phyloP scores from a whole-genome alignment of 2,329 filamentous ascomycete genomes.

The Metarhizium sp. region DNA sequence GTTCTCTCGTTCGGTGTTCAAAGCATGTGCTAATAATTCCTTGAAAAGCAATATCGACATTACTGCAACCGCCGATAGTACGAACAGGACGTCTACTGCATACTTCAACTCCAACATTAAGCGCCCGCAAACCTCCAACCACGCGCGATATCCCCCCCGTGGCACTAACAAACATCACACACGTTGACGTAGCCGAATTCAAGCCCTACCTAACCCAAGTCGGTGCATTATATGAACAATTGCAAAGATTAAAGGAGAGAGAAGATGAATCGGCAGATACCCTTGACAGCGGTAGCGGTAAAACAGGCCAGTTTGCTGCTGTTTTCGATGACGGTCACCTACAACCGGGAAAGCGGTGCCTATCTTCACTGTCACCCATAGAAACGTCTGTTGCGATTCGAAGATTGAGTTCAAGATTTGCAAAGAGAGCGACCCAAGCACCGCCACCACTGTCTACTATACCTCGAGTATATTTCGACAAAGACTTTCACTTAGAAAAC shows the following conservation, averaged over 20 bases:
- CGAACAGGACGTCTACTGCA: slow-evolving; percentile 79
- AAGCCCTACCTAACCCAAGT: slow-evolving; percentile 77
- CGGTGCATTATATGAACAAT: slow-evolving; percentile 77
- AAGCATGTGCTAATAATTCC: background rate
- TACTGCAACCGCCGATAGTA: slow-evolving; percentile 85
- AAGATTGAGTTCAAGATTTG: slow-evolving; percentile 36
- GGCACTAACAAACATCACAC: slow-evolving; percentile 76
- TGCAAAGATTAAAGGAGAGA: slow-evolving; percentile 73
- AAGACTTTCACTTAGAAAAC: slow-evolving; percentile 91
- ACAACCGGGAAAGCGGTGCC: slow-evolving; percentile 15
- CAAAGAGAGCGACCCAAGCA: slow-evolving; percentile 55
- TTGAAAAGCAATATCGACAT: slow-evolving; percentile 69
- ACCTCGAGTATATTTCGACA: slow-evolving; percentile 86
- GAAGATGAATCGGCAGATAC: slow-evolving; percentile 50
- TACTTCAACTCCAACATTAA: slow-evolving; percentile 56
- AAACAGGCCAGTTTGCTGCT: slow-evolving; percentile 33
- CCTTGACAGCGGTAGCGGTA: slow-evolving; percentile 31
- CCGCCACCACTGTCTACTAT: slow-evolving; percentile 87
- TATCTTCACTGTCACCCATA: slow-evolving; percentile 40
- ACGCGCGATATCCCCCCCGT: slow-evolving; percentile 89
- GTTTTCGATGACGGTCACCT: slow-evolving; percentile 27
- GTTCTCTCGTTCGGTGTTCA: background rate
- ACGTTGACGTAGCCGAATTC: slow-evolving; percentile 72
- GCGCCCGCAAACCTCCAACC: slow-evolving; percentile 72
- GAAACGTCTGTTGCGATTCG: slow-evolving; percentile 35